Percentiles rank a stretch among this genome's conserved stretches.
Conservation (phyloP, 768 basidiomycete genomes). For the Tremella fuciformis region DNA sequence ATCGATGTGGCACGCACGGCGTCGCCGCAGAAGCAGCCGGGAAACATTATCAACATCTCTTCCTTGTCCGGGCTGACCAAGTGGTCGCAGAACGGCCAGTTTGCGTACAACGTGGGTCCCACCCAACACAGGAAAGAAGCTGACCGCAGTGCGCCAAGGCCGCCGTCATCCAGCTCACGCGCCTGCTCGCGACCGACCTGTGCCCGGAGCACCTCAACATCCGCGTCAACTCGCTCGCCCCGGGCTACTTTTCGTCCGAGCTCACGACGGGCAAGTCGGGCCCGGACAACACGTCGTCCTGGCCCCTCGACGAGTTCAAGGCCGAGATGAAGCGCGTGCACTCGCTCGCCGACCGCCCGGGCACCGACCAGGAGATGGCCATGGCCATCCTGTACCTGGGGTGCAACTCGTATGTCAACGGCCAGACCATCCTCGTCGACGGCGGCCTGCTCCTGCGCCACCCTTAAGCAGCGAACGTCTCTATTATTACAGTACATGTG, state of each 20-base stretch:
- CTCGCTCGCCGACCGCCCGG: not conserved
- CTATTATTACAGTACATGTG: too few relatives aligned
- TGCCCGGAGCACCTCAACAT: constrained; percentile 2
- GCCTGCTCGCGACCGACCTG: constrained; percentile 3
- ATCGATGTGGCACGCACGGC: not conserved
- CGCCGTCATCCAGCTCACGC: constrained; percentile 1
- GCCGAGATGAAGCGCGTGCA: constrained; percentile 6
- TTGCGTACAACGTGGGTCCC: constrained; percentile 3
- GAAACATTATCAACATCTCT: constrained; percentile 8
- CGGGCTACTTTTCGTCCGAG: constrained; percentile 4
- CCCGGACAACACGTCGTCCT: not conserved
- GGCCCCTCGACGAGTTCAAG: constrained; percentile 7
- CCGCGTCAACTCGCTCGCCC: constrained; percentile 4
- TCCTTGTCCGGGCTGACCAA: constrained; percentile 4
- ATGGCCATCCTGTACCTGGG: not conserved
- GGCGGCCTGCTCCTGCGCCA: not conserved
- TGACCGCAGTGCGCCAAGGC: not conserved
- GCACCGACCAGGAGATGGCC: constrained; percentile 1
- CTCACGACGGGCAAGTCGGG: not conserved
- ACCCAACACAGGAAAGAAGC: not conserved
- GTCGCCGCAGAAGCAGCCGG: not conserved
- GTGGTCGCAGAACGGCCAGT: constrained; percentile 5
- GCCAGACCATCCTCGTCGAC: not conserved
- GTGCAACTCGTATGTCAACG: not conserved
- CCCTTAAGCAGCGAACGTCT: not conserved